Evolutionary conservation across 805 yeast species (phyloP).

Genomic region (Candida sonorensis): DNA sequence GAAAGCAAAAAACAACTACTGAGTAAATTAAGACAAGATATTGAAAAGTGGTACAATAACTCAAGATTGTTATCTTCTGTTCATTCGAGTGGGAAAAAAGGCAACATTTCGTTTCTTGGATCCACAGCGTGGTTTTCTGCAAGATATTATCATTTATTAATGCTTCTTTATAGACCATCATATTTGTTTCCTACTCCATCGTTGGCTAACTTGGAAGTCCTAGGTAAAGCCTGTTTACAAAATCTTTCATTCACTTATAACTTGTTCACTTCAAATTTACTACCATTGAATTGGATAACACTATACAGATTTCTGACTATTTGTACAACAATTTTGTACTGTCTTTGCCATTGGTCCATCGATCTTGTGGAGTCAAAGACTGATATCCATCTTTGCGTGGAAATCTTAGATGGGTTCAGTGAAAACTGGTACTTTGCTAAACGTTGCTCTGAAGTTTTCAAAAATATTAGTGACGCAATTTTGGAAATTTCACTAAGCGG

Average conservation of each 20-base stretch:
- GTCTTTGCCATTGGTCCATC: constrained; percentile 40
- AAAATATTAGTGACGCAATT: constrained; percentile 36
- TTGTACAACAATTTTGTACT: constrained; percentile 41
- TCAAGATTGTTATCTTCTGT: constrained; percentile 15
- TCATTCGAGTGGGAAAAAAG: constrained; percentile 4
- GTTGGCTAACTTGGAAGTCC: constrained; percentile 30
- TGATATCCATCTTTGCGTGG: constrained; percentile 39
- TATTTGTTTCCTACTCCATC: constrained; percentile 40
- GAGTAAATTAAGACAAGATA: constrained; percentile 27
- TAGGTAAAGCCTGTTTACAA: constrained; percentile 40
- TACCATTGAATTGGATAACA: constrained; percentile 47
- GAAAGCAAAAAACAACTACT: constrained; percentile 30
- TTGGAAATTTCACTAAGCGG: constrained; percentile 35
- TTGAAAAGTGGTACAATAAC: constrained; percentile 30
- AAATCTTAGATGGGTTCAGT: constrained; percentile 38
- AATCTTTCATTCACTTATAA: constrained; percentile 40
- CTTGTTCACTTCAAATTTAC: constrained; percentile 34
- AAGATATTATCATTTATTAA: constrained; percentile 40
- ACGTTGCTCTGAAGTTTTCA: constrained; percentile 37
- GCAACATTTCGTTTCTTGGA: constrained; percentile 20
- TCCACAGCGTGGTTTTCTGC: constrained; percentile 32
- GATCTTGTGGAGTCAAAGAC: constrained; percentile 39
- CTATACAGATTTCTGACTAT: constrained; percentile 37
- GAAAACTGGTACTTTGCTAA: constrained; percentile 41
- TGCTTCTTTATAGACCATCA: constrained; percentile 43